Evolutionary conservation across 2,329 filamentous ascomycete species (phyloP).

Genomic region (Lasiodiplodia sp.): DNA sequence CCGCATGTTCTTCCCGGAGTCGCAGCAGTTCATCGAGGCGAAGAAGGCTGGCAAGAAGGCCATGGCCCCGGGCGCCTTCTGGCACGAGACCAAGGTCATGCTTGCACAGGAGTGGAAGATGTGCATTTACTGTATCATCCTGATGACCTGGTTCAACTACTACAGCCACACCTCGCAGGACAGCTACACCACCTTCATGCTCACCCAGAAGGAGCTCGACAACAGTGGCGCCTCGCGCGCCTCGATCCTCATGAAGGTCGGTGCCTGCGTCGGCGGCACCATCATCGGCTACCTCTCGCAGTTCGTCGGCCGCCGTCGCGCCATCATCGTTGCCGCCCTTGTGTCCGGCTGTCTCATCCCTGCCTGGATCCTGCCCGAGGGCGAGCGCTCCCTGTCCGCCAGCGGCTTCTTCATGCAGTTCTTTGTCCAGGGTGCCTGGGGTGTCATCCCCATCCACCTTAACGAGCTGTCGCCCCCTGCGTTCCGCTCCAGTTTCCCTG

Average conservation of each 20-base stretch:
- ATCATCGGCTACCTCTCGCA: conserved; percentile 78
- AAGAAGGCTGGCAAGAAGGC: conserved; percentile 65
- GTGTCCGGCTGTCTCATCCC: conserved; percentile 70
- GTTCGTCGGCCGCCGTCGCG: conserved; percentile 74
- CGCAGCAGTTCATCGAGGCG: conserved; percentile 75
- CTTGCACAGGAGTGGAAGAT: conserved; percentile 75
- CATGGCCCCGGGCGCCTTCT: conserved; percentile 62
- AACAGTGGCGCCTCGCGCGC: conserved; percentile 72
- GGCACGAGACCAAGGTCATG: conserved; percentile 73
- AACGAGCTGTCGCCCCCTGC: conserved; percentile 76
- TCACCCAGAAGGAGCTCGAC: conserved; percentile 72
- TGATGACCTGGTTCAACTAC: conserved; percentile 72
- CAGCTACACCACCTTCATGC: conserved; percentile 82
- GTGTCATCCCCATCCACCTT: conserved; percentile 68
- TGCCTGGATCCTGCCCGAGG: conserved; percentile 72
- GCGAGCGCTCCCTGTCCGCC: conserved; percentile 66
- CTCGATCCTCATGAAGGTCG: conserved; percentile 81
- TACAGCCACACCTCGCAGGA: conserved; percentile 84
- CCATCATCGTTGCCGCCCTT: conserved; percentile 68
- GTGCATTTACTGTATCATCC: conserved; percentile 76
- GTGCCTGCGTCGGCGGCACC: conserved; percentile 76
- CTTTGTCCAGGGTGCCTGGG: conserved; percentile 54
- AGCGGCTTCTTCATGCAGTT: conserved; percentile 73
- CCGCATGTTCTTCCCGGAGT: conserved; percentile 75
- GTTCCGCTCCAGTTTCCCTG: conserved; percentile 74